phyloP scores from a whole-genome alignment of 2,329 filamentous ascomycete species.

The Fusarium humuli region DNA sequence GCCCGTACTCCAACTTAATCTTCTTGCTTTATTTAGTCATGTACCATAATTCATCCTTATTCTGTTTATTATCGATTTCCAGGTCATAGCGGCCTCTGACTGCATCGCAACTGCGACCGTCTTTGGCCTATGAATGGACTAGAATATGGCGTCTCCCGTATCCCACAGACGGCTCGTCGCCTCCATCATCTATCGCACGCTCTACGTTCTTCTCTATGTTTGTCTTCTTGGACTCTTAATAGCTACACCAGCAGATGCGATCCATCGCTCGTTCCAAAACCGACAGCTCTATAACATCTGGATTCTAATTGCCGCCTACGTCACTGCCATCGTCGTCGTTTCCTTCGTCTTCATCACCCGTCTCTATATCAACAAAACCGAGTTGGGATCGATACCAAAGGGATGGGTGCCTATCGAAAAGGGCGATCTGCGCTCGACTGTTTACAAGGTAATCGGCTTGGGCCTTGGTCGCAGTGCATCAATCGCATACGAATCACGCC shows the following conservation, averaged over 20 bases:
- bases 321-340: constrained; percentile 77
- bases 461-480: constrained; percentile 81
- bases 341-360: constrained; percentile 82
- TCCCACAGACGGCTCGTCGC: constrained; percentile 68
- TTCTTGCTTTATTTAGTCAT: constrained; percentile 45
- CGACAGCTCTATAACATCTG: constrained; percentile 82
- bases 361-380: constrained; percentile 86
- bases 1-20: background rate
- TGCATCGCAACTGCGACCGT: constrained; percentile 10
- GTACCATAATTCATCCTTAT: constrained; percentile 32
- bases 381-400: constrained; percentile 86
- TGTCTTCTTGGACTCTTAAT: constrained; percentile 79
- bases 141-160: constrained; percentile 51
- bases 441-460: constrained; percentile 79
- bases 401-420: constrained; percentile 87
- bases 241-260: constrained; percentile 82
- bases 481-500: constrained; percentile 75
- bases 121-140: constrained; percentile 14
- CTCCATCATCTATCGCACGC: constrained; percentile 82
- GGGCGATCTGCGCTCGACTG: constrained; percentile 80
- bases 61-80: constrained; percentile 27
- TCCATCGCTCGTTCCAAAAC: constrained; percentile 79
- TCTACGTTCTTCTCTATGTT: constrained; percentile 81
- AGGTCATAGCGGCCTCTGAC: constrained; percentile 19
- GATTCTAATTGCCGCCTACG: constrained; percentile 80